A percentile compares a stretch with the other conserved stretches of the same genome.
phyloP scores from a whole-genome alignment of 345 rosid genomes.

The Isatis tinctoria region DNA sequence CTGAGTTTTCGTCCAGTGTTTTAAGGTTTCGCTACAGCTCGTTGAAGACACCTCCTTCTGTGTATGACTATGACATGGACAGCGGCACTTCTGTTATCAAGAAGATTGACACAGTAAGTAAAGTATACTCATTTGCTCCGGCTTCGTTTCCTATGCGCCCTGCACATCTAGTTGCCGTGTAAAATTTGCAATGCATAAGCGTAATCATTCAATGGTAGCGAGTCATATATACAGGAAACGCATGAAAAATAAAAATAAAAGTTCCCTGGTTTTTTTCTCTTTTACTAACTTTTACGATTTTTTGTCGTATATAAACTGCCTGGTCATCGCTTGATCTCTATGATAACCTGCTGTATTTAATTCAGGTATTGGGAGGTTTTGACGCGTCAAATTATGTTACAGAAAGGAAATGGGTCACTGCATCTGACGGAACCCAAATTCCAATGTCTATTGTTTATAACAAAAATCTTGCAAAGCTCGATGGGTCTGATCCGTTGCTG shows the following conservation, averaged over 20 bases:
- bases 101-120: slow-evolving; percentile 79
- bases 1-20: slow-evolving; percentile 59
- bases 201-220: background rate
- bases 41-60: slow-evolving; percentile 73
- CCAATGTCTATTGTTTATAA: slow-evolving; percentile 76
- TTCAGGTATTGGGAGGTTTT: slow-evolving; percentile 88
- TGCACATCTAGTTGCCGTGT: background rate
- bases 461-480: slow-evolving; percentile 71
- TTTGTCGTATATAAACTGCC: background rate
- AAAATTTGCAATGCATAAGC: background rate
- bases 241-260: background rate
- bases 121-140: background rate
- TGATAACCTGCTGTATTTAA: background rate
- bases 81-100: slow-evolving; percentile 63
- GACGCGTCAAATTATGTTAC: slow-evolving; percentile 74
- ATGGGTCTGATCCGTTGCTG: slow-evolving; percentile 75
- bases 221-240: background rate
- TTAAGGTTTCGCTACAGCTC: slow-evolving; percentile 82
- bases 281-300: background rate
- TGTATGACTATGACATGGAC: slow-evolving; percentile 81
- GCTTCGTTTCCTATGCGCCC: background rate
- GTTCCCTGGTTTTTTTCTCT: background rate
- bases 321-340: background rate
- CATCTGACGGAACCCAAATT: slow-evolving; percentile 78
- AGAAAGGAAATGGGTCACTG: slow-evolving; percentile 87